These are phyloP conservation scores for Pelargonium fulgidum DNA, from an alignment of 441 rosid genomes.

Conservation along the genomic window DNA sequence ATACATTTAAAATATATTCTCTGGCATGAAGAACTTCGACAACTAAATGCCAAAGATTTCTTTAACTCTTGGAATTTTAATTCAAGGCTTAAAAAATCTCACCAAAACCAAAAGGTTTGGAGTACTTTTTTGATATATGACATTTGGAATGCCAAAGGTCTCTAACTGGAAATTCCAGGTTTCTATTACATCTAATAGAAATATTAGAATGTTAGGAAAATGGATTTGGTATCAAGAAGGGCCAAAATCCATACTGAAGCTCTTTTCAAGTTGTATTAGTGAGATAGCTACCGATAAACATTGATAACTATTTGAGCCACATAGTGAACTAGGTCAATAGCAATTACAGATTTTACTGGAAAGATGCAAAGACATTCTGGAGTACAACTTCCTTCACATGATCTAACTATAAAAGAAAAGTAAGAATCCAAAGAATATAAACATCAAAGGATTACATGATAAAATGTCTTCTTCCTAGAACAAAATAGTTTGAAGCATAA, in stretches of 20 bases:
- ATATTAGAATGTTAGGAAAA: no score
- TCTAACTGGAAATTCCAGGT: no score
- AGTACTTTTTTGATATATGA: no score
- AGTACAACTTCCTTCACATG: background rate
- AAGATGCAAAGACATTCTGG: background rate
- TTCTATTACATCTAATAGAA: no score
- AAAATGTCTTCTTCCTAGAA: background rate
- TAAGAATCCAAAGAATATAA: background rate
- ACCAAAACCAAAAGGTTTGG: no score
- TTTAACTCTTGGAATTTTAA: background rate
- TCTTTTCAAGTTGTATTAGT: no score
- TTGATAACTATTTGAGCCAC: background rate
- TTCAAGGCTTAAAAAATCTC: background rate
- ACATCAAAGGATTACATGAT: background rate
- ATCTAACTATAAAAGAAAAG: background rate
- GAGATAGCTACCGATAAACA: no score
- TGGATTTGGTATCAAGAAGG: no score
- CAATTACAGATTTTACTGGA: background rate
- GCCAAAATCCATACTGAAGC: no score
- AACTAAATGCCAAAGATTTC: background rate
- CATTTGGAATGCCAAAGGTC: no score
- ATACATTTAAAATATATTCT: background rate
- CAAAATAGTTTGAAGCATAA: background rate
- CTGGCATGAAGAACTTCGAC: background rate
- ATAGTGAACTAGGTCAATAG: background rate